Percentiles rank a stretch among this genome's conserved stretches.
These are phyloP conservation scores for Rhamnella rubrinervis DNA, from an alignment of 331 rosid species.

Conservation along the genomic window DNA sequence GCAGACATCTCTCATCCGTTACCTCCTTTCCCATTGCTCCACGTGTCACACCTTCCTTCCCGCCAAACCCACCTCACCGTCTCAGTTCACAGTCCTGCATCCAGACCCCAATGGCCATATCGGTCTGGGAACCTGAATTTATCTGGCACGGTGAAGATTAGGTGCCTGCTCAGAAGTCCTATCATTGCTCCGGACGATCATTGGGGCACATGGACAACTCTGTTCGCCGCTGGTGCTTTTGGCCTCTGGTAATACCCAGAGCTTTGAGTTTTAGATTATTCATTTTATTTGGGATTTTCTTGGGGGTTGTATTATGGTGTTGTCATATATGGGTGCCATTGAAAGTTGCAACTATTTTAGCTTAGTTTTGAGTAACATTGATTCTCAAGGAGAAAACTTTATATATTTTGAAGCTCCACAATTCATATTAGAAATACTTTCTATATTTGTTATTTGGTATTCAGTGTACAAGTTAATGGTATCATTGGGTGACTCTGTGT, in stretches of 20 bases:
- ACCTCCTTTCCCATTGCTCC: constrained; percentile 5
- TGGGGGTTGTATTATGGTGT: too few relatives aligned
- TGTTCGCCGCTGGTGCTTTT: constrained; percentile 54
- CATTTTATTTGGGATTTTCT: not conserved
- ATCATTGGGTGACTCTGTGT: not conserved
- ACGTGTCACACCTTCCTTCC: constrained; percentile 10
- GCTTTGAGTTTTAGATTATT: not conserved
- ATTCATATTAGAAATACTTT: too few relatives aligned
- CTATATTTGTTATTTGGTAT: too few relatives aligned
- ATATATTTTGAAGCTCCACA: too few relatives aligned
- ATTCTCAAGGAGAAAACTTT: too few relatives aligned
- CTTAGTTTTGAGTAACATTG: too few relatives aligned
- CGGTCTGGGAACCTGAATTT: not conserved
- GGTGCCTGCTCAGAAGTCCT: constrained; percentile 39
- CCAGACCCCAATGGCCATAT: not conserved
- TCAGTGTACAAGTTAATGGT: not conserved
- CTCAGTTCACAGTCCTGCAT: not conserved
- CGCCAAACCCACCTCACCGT: constrained; percentile 1
- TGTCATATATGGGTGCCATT: too few relatives aligned
- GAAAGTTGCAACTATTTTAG: too few relatives aligned
- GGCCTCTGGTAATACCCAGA: constrained; percentile 54
- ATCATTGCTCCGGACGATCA: constrained; percentile 60
- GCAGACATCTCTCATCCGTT: not conserved
- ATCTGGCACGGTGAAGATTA: constrained; percentile 16
- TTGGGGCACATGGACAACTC: constrained; percentile 69